Evolutionary conservation across 2,329 filamentous ascomycete species (phyloP).

Genomic region (Kalmusia sp.): DNA sequence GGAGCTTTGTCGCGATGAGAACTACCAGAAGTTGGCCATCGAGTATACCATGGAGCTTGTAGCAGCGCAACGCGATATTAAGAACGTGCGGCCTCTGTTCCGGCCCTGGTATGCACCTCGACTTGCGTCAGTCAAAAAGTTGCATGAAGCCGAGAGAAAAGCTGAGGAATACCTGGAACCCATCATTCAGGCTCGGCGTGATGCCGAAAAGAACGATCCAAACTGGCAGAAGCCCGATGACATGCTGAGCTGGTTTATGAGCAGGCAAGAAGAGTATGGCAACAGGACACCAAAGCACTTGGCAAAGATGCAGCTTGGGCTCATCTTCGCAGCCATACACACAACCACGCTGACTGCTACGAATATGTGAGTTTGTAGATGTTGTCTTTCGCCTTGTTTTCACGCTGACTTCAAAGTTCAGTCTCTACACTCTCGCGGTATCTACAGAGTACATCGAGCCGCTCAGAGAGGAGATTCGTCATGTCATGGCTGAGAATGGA

Average conservation of each 20-base stretch:
- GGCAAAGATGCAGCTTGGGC: slow-evolving; percentile 25
- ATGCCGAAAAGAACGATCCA: slow-evolving; percentile 31
- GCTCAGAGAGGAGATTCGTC: slow-evolving; percentile 49
- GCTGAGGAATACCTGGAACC: slow-evolving; percentile 27
- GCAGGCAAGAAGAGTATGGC: slow-evolving; percentile 20
- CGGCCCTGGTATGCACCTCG: slow-evolving; percentile 32
- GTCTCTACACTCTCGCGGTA: slow-evolving; percentile 39
- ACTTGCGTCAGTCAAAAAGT: slow-evolving; percentile 29
- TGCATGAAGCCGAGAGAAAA: slow-evolving; percentile 26
- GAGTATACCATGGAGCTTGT: slow-evolving; percentile 45
- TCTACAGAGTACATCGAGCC: slow-evolving; percentile 52
- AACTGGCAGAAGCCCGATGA: slow-evolving; percentile 45
- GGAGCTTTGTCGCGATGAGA: slow-evolving; percentile 34
- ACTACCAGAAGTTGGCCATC: slow-evolving; percentile 36
- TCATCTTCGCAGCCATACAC: slow-evolving; percentile 42
- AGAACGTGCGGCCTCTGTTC: slow-evolving; percentile 32
- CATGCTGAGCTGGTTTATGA: slow-evolving; percentile 48
- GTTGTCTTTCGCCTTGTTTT: not conserved
- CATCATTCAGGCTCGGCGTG: slow-evolving; percentile 30
- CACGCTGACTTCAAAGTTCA: slow-evolving; percentile 9
- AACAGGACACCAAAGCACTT: slow-evolving; percentile 12
- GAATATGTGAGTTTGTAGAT: slow-evolving; percentile 20
- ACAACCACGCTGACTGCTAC: slow-evolving; percentile 36
- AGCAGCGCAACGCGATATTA: slow-evolving; percentile 32
- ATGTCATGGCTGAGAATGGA: slow-evolving; percentile 45